Evolutionary conservation across 225 moss, liverwort and hornwort genomes (phyloP).

Genomic region (Pseudoscleropodium purum): DNA sequence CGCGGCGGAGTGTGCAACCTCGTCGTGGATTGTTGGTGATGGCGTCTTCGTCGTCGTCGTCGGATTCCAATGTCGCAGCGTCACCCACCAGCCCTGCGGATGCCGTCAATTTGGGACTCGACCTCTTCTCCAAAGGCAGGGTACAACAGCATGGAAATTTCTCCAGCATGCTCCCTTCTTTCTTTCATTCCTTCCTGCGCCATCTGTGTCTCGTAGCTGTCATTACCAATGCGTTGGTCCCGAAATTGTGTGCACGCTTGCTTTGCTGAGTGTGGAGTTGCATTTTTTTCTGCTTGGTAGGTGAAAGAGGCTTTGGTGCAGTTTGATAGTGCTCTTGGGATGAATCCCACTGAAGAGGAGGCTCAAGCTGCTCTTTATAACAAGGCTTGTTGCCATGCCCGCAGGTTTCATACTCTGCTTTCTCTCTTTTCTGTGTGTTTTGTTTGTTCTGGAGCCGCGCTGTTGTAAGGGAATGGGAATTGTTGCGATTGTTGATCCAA

Average conservation of each 20-base stretch:
- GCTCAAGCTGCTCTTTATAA: slow-evolving; percentile 94
- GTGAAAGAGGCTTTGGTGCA: slow-evolving; percentile 74
- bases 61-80: slow-evolving; percentile 11
- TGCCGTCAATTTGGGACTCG: slow-evolving; percentile 67
- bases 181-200: background rate
- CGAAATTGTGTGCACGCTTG: background rate
- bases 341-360: slow-evolving; percentile 70
- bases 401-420: slow-evolving; percentile 31
- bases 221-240: background rate
- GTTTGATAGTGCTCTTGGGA: slow-evolving; percentile 61
- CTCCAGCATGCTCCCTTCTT: background rate
- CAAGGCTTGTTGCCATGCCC: slow-evolving; percentile 96
- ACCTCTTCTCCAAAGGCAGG: slow-evolving; percentile 88
- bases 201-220: background rate
- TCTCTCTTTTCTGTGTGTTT: background rate
- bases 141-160: slow-evolving; percentile 39
- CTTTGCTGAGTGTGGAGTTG: background rate
- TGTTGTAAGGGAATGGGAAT: background rate
- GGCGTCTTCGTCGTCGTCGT: background rate
- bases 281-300: slow-evolving; percentile 14
- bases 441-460: background rate
- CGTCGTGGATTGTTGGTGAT: background rate
- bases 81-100: slow-evolving; percentile 55
- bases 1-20: background rate
- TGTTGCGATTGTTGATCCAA: background rate